Base-by-base conservation (phyloP, 306 rosid species). In the Quercus mongolica region DNA sequence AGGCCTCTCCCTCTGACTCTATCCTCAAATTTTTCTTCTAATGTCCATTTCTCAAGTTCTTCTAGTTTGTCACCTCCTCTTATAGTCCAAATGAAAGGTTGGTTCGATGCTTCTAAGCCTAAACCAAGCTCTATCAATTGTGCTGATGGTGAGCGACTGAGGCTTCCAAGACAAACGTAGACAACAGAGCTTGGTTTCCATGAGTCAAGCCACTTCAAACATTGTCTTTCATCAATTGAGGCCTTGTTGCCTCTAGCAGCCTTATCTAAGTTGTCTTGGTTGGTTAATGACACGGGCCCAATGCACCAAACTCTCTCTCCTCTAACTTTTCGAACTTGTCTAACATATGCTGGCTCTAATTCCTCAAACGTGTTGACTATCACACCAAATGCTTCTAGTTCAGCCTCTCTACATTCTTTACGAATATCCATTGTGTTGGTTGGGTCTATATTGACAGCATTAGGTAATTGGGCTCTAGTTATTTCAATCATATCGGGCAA, bases 301-400 rank as follows among this genome's bases (percentile, higher is more conserved):
- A 88, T 76, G 71, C 86, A 84, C 92, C 88, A 83, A 13, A 82
- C 0, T 44, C 79, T 51, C 17, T 69, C 7, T 3, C 31, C 76
- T 25, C 46, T 41, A 8, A 68, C 72, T 68, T 82, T 86, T 75
- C 78, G 82, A 31, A 55, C 82, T 8, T 63, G 88, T 41, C 56
- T 38, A 2, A 61, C 91, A 64, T 86, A 83, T 2, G 35, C 52
- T 21, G 73, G 56, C 74, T 90, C 97, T 65, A 92, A 64, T 73
- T 90, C 97, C 56, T 90, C 90, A 33, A 88, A 92, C 35, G 89
- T 80, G 80, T 92, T 92, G 69, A 92, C 30, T 4, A 85, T 69
- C 25, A 74, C 13, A 31, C 92, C 97, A 56, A 83, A 83, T 18
- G 89, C 7, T 21, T 44, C 54, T 49, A 52, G 62, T 14, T 89